These are phyloP conservation scores for Suillus clintonianus DNA, from an alignment of 768 basidiomycete species.

Conservation along the genomic window DNA sequence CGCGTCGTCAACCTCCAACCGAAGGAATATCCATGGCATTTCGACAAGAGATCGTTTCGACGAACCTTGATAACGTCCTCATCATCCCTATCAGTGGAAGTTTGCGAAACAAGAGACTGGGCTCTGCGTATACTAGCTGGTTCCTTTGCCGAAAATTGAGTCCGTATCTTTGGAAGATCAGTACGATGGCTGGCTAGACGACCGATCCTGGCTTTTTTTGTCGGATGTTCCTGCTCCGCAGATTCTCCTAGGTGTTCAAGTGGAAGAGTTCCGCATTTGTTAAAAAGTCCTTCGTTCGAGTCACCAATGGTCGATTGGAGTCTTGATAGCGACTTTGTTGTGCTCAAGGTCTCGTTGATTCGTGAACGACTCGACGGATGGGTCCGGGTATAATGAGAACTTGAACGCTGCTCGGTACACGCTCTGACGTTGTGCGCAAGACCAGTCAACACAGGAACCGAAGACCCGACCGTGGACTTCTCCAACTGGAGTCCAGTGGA, in stretches of 20 bases:
- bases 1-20: not conserved
- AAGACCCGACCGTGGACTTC: not conserved
- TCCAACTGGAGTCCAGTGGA: not conserved
- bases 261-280: not conserved
- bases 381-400: not conserved
- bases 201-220: constrained; percentile 22
- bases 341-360: not conserved
- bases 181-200: constrained; percentile 1
- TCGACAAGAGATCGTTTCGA: not conserved
- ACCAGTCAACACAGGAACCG: not conserved
- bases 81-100: constrained; percentile 13
- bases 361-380: not conserved
- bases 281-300: too few species aligned
- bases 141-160: constrained; percentile 25
- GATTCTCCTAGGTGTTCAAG: not conserved
- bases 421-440: not conserved
- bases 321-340: not conserved
- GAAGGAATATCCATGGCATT: not conserved
- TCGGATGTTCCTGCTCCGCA: not conserved
- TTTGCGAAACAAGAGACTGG: constrained; percentile 36
- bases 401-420: not conserved
- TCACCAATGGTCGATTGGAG: not conserved
- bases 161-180: not conserved
- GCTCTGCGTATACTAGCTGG: constrained; percentile 46
- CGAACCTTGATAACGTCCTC: constrained; percentile 16